Base-by-base conservation (phyloP, 1,139 yeast species). In the Magnusiomyces suaveolens region DNA sequence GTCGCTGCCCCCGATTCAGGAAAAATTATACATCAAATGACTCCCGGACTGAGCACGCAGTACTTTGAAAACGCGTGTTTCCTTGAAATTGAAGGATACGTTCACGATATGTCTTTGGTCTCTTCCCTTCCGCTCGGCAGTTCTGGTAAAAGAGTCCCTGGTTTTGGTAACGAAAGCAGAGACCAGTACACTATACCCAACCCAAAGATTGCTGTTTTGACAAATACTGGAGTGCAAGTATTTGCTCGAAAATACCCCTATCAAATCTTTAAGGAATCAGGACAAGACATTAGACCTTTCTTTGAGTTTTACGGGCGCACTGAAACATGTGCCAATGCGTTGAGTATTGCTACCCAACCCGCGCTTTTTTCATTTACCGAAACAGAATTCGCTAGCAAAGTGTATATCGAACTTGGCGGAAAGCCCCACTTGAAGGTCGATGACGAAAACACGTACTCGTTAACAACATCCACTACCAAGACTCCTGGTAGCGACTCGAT, bases 241-340 rank as follows among this genome's bases (percentile, higher is more conserved):
- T 87, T 84, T 66, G 83, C 83, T 60, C 83, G 84, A 62, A 80
- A 88, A 65, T 83, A 89, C 2, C 90, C 96, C 1, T 90, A 84
- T 65, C 80, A 84, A 66, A 78, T 87, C 2, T 77, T 90, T 61
- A 84, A 82, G 64, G 78, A 84, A 8, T 75, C 87, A 52, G 77
- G 81, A 41, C 87, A 83, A 55, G 87, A 82, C 57, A 74, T 78
- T 54, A 63, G 74, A 38, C 73, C 78, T 33, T 81, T 81, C 60
- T 75, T 77, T 8, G 69, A 72, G 38, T 75, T 79, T 51, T 83
- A 81, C 62, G 87, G 88, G 23, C 71, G 80, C 25, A 74, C 80
- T 24, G 97, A 92, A 69, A 82, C 95, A 1, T 90, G 97, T 65
- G 84, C 95, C 0, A 83, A 92, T 6, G 86, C 96, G 18, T 74